Percentiles rank a stretch among this genome's conserved stretches.
Evolutionary conservation across 2,329 filamentous ascomycete genomes (phyloP).

Genomic region (Arthrobotrys pseudoclavata): DNA sequence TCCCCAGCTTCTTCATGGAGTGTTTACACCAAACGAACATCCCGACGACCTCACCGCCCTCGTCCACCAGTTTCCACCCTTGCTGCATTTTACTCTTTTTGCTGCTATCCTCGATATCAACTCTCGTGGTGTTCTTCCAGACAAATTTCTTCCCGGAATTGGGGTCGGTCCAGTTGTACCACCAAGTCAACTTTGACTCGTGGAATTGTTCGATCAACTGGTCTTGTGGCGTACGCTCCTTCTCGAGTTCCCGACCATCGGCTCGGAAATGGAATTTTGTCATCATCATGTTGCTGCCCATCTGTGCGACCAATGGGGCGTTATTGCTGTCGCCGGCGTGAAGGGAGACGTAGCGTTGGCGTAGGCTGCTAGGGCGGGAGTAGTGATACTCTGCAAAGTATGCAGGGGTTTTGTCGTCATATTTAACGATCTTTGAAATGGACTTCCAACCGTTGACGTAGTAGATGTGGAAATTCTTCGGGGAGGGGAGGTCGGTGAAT

Average conservation of each 20-base stretch:
- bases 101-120: slow-evolving; percentile 34
- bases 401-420: slow-evolving; percentile 39
- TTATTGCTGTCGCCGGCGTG: slow-evolving; percentile 22
- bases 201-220: slow-evolving; percentile 28
- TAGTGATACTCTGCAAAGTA: slow-evolving; percentile 55
- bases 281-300: slow-evolving; percentile 51
- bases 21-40: slow-evolving; percentile 44
- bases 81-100: slow-evolving; percentile 24
- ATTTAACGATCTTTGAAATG: slow-evolving; percentile 20
- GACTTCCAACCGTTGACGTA: slow-evolving; percentile 6
- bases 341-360: slow-evolving; percentile 48
- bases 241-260: slow-evolving; percentile 25
- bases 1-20: slow-evolving; percentile 38
- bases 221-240: slow-evolving; percentile 2
- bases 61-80: slow-evolving; percentile 43
- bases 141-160: slow-evolving; percentile 12
- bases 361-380: slow-evolving; percentile 39
- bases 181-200: slow-evolving; percentile 27
- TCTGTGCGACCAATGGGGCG: slow-evolving; percentile 21
- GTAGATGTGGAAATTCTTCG: slow-evolving; percentile 42
- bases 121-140: slow-evolving; percentile 49
- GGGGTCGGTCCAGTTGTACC: slow-evolving; percentile 31
- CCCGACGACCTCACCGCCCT: slow-evolving; percentile 30
- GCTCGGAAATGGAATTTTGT: slow-evolving; percentile 49
- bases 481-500: not conserved